Evolutionary conservation across 306 rosid species (phyloP).

Genomic region (Rosa persica): DNA sequence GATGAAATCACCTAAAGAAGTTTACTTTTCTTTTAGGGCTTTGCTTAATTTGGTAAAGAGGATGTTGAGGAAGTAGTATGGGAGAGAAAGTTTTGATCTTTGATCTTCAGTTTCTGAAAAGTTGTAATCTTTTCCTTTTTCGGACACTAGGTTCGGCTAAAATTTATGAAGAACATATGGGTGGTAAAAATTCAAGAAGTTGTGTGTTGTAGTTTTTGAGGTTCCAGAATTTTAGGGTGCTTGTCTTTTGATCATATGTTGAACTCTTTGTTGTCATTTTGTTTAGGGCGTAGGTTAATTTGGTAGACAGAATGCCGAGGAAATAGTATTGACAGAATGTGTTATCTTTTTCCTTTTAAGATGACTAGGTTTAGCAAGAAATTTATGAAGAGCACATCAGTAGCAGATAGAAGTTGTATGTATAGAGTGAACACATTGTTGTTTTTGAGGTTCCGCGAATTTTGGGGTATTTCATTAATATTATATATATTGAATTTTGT

Average conservation of each 20-base stretch:
- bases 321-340: not conserved
- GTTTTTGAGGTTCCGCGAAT: conserved; percentile 7
- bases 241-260: not conserved
- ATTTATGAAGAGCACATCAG: conserved; percentile 9
- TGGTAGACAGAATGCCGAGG: not conserved
- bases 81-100: not conserved
- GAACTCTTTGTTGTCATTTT: not conserved
- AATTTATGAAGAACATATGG: not conserved
- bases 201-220: not conserved
- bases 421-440: conserved; percentile 12
- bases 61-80: not conserved
- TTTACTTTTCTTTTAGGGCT: not conserved
- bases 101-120: not conserved
- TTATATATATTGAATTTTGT: not conserved
- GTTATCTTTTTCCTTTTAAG: not conserved
- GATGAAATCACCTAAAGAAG: not conserved
- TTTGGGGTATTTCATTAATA: not conserved
- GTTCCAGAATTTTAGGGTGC: not conserved
- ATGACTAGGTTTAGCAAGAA: not conserved
- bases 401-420: conserved; percentile 1
- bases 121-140: not conserved
- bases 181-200: not conserved
- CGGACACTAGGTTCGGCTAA: not conserved
- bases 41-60: not conserved
- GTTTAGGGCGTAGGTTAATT: not conserved